Conservation (phyloP, 2,329 filamentous ascomycete species). For the Furcasterigmium furcatum region DNA sequence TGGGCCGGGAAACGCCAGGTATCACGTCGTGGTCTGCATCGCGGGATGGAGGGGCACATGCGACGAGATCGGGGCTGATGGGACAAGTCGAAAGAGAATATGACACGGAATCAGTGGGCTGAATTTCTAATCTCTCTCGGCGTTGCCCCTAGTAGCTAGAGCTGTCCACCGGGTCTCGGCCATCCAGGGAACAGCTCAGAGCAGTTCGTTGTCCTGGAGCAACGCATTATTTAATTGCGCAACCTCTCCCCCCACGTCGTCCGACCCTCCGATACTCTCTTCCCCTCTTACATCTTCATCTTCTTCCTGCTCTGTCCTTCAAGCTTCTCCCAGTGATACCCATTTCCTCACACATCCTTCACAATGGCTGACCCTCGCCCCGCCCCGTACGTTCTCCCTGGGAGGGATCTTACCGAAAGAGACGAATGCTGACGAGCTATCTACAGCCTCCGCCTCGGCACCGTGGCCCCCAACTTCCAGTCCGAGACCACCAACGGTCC, state of each 20-base stretch:
- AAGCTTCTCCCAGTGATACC: not conserved
- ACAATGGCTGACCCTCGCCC: slow-evolving; percentile 14
- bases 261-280: not conserved
- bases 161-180: not conserved
- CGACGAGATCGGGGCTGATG: not conserved
- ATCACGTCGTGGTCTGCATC: too few species aligned
- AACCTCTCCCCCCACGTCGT: not conserved
- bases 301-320: not conserved
- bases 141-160: too few species aligned
- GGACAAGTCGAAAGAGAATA: too few species aligned
- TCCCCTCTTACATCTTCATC: not conserved
- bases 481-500: slow-evolving; percentile 75
- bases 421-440: not conserved
- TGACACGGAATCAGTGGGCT: not conserved
- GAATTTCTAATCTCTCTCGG: slow-evolving; percentile 5
- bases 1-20: too few species aligned
- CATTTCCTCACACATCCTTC: slow-evolving; percentile 4
- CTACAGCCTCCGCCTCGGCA: slow-evolving; percentile 60
- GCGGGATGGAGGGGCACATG: not conserved
- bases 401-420: not conserved
- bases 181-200: not conserved
- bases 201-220: not conserved
- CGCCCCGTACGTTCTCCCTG: slow-evolving; percentile 11
- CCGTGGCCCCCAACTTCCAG: slow-evolving; percentile 75
- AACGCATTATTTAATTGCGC: slow-evolving; percentile 5